A percentile compares a stretch with the other conserved stretches of the same genome.
These are phyloP conservation scores for Aaosphaeria pasadenensis DNA, from an alignment of 2,329 filamentous ascomycete species.

Conservation along the genomic window DNA sequence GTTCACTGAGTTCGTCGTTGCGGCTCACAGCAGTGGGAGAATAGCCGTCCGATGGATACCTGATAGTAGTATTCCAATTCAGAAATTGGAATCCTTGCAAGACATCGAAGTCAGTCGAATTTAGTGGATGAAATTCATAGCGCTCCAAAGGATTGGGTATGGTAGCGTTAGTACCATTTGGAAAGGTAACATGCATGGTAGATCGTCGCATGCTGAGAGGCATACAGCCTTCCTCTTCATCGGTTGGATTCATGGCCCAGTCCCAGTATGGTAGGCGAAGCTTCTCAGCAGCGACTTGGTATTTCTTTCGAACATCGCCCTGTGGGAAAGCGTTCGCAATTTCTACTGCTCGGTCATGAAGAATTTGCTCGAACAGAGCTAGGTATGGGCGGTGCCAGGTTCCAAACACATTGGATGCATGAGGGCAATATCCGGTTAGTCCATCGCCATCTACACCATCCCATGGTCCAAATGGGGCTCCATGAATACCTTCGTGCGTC, in stretches of 20 bases:
- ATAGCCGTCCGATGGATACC: constrained; percentile 20
- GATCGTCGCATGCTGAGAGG: constrained; percentile 18
- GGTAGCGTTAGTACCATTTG: constrained; percentile 20
- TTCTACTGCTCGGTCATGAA: constrained; percentile 25
- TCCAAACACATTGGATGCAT: constrained; percentile 26
- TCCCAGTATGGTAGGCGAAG: constrained; percentile 35
- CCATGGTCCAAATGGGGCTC: constrained; percentile 27
- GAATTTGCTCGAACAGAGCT: constrained; percentile 30
- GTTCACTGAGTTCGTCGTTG: constrained; percentile 22
- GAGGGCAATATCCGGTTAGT: constrained; percentile 28
- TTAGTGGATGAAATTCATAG: constrained; percentile 30
- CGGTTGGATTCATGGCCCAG: constrained; percentile 25
- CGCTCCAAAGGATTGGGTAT: constrained; percentile 26
- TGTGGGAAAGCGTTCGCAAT: constrained; percentile 25
- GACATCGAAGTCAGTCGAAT: constrained; percentile 15
- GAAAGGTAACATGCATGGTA: constrained; percentile 19
- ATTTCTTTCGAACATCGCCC: constrained; percentile 19
- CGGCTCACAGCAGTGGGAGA: constrained; percentile 23
- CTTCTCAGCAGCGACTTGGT: constrained; percentile 18
- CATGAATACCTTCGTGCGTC: constrained; percentile 22
- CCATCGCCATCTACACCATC: constrained; percentile 19
- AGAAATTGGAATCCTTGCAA: constrained; percentile 27
- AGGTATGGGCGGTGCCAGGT: constrained; percentile 33
- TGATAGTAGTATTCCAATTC: constrained; percentile 30
- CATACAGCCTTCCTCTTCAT: constrained; percentile 20